Evolutionary conservation across 177 flowering plant genomes (phyloP), one percentile per base, ranked within the genome.

Genomic region (Tripterygium wilfordii): DNA sequence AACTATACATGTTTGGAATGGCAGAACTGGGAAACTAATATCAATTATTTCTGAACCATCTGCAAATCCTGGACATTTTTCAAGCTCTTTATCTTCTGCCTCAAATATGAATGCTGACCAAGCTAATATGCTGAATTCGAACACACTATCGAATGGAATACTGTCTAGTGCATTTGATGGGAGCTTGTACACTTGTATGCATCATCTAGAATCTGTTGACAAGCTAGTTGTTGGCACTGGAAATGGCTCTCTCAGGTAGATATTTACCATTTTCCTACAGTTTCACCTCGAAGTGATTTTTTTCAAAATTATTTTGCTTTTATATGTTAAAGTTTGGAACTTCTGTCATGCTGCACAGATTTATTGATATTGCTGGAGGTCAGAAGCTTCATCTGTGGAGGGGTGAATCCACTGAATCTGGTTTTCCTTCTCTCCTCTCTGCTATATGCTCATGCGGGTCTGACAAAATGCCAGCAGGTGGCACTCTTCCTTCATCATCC

Each of bases 1-100:
- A 55, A 92, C 88, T 13, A 64, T 92, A 47, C 98, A 92, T 64
- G 60, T 92, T 42, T 92, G 98, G 98, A 82, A 85, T 64, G 70
- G 95, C 64, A 83, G 67, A 62, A 80, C 80, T 5, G 95, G 90
- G 42, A 92, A 88, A 59, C 54, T 69, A 32, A 74, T 85, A 51
- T 74, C 85, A 49, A 53, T 74, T 24, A 71, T 80, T 68, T 43
- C 88, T 47, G 98, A 91, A 58, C 53, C 77, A 54, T 68, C 90
- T 8, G 35, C 57, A 27, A 78, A 66, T 63, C 64, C 80, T 51
- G 53, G 63, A 2, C 78, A 75, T 63, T 57, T 54, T 48, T 41
- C 60, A 10, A 71, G 65, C 45, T 58, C 80, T 45, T 54, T 54
- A 56, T 47, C 69, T 15, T 54, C 80, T 53, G 55, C 60, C 24